phyloP scores from a whole-genome alignment of 31 red algal genomes.

The Bonnemaisonia californica region DNA sequence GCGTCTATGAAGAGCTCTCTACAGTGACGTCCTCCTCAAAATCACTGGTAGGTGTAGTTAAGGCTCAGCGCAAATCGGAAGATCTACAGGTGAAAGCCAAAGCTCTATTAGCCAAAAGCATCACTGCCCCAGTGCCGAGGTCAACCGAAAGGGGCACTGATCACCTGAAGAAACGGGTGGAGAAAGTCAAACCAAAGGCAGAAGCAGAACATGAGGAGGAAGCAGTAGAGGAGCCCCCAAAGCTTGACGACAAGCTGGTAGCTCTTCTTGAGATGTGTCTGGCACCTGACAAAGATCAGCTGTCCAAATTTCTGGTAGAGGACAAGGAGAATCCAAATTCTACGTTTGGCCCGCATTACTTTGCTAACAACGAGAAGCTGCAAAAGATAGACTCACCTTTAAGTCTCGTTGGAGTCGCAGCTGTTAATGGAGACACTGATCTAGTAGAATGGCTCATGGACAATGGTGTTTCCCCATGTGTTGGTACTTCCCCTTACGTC shows the following conservation, averaged over 20 bases:
- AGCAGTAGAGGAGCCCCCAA: neutral
- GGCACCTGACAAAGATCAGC: neutral
- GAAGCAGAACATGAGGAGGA: neutral
- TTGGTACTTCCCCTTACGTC: slow-evolving; percentile 29
- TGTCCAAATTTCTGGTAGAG: slow-evolving; percentile 5
- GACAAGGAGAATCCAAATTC: neutral
- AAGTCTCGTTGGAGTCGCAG: slow-evolving; percentile 35
- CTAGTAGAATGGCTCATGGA: slow-evolving; percentile 41
- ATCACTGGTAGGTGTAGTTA: slow-evolving; percentile 5
- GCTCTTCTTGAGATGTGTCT: slow-evolving; percentile 3
- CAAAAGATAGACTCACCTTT: slow-evolving; percentile 20
- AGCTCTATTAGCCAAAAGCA: neutral
- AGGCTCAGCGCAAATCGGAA: neutral
- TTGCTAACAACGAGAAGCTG: slow-evolving; percentile 12
- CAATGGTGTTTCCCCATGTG: slow-evolving; percentile 19
- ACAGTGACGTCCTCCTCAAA: neutral
- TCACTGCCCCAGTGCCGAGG: neutral
- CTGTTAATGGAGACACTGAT: neutral
- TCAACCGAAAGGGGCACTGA: slow-evolving; percentile 45
- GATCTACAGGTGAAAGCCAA: neutral
- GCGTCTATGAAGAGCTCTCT: slow-evolving; percentile 38
- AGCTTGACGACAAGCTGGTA: slow-evolving; percentile 5
- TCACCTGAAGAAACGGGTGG: slow-evolving; percentile 47
- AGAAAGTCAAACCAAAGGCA: slow-evolving; percentile 10
- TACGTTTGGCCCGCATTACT: slow-evolving; percentile 28